A percentile compares a stretch with the other conserved stretches of the same genome.
phyloP scores from a whole-genome alignment of 306 rosid genomes.

The Astragalus membranaceus region DNA sequence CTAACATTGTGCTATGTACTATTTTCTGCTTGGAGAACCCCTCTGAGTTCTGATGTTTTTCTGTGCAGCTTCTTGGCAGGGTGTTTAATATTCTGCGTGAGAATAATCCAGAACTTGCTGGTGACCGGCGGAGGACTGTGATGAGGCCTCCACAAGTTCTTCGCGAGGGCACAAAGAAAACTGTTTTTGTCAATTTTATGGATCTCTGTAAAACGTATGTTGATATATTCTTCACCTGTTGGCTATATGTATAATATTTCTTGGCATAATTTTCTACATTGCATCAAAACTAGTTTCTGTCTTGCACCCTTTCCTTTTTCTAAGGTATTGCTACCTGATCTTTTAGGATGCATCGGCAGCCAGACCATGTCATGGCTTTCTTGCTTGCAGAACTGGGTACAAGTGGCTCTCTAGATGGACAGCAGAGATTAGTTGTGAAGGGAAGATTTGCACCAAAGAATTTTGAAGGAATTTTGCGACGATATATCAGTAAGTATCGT shows the following conservation, averaged over 20 bases:
- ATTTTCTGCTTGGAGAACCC: too few species aligned
- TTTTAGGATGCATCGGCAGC: slow-evolving; percentile 81
- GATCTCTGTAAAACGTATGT: slow-evolving; percentile 80
- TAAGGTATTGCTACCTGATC: background rate
- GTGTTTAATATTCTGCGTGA: slow-evolving; percentile 85
- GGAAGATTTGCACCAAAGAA: slow-evolving; percentile 92
- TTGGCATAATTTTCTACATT: background rate
- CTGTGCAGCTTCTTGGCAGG: slow-evolving; percentile 74
- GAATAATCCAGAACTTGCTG: slow-evolving; percentile 91
- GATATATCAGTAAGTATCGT: slow-evolving; percentile 69
- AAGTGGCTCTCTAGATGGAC: slow-evolving; percentile 92
- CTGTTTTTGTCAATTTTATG: slow-evolving; percentile 90
- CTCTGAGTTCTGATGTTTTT: slow-evolving; percentile 10
- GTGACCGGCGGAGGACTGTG: slow-evolving; percentile 83
- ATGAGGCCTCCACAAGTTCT: slow-evolving; percentile 98
- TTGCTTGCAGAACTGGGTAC: slow-evolving; percentile 89
- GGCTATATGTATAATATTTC: background rate
- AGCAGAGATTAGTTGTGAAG: slow-evolving; percentile 82
- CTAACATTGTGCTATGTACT: too few species aligned
- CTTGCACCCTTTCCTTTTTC: background rate
- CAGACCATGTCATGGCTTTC: slow-evolving; percentile 89
- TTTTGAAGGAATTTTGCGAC: slow-evolving; percentile 85
- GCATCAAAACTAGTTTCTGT: background rate
- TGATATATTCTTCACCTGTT: background rate
- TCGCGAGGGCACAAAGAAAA: slow-evolving; percentile 95